Conservation (phyloP, 2,329 filamentous ascomycete genomes). For the Monosporascus sp. region DNA sequence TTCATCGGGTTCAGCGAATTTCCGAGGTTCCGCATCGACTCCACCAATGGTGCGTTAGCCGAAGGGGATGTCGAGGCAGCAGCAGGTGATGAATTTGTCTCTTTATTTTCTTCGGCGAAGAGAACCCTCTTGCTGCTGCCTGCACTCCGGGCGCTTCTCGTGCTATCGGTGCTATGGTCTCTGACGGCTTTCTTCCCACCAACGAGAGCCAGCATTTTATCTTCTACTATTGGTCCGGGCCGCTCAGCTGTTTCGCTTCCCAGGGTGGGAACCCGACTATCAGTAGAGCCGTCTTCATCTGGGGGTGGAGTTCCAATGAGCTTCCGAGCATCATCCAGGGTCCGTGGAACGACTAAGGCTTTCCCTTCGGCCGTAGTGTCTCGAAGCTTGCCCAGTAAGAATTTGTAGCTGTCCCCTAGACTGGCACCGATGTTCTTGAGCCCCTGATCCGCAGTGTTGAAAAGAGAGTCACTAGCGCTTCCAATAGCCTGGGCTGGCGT, state of each 20-base stretch:
- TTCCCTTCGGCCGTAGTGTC: conserved; percentile 54
- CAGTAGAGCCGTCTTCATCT: conserved; percentile 56
- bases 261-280: conserved; percentile 48
- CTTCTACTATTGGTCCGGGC: conserved; percentile 39
- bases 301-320: conserved; percentile 70
- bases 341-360: conserved; percentile 69
- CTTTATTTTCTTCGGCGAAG: conserved; percentile 41
- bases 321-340: conserved; percentile 85
- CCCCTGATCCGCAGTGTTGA: conserved; percentile 84
- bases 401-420: conserved; percentile 87
- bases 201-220: conserved; percentile 66
- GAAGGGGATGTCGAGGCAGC: conserved; percentile 25
- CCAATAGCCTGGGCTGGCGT: conserved; percentile 76
- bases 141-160: conserved; percentile 53
- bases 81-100: conserved; percentile 28
- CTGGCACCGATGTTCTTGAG: conserved; percentile 89
- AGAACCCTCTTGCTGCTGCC: conserved; percentile 54
- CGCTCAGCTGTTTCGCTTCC: conserved; percentile 33
- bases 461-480: conserved; percentile 75
- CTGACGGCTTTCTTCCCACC: conserved; percentile 56
- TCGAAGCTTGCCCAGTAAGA: conserved; percentile 81
- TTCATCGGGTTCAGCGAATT: conserved; percentile 79
- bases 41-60: conserved; percentile 59
- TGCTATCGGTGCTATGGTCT: conserved; percentile 74
- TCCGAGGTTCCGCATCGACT: conserved; percentile 76